Evolutionary conservation across 805 yeast genomes (phyloP).

Genomic region (Wickerhamiella azymoides): DNA sequence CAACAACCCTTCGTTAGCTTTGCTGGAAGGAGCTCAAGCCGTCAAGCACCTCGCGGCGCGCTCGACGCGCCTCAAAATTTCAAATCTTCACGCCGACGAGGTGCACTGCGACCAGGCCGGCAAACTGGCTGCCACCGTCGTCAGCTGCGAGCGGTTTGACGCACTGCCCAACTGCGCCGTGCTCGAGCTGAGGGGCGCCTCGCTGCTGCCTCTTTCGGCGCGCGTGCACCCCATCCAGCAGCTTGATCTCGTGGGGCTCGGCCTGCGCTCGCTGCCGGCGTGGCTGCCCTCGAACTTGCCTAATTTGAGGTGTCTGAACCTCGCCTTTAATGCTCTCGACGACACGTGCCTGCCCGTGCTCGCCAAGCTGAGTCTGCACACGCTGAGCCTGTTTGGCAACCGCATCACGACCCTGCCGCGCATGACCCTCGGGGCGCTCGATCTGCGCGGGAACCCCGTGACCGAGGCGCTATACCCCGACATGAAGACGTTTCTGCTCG

Average conservation of each 20-base stretch:
- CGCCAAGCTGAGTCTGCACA: constrained; percentile 12
- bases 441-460: constrained; percentile 13
- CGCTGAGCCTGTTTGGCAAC: constrained; percentile 17
- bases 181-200: constrained; percentile 9
- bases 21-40: constrained; percentile 14
- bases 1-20: constrained; percentile 9
- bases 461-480: constrained; percentile 5
- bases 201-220: not conserved
- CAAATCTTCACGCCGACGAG: constrained; percentile 12
- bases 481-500: constrained; percentile 3
- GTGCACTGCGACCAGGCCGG: constrained; percentile 17
- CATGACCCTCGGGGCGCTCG: constrained; percentile 13
- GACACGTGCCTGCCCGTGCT: constrained; percentile 9
- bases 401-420: constrained; percentile 6
- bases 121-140: constrained; percentile 10
- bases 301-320: constrained; percentile 13
- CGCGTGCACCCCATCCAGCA: constrained; percentile 16
- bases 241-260: constrained; percentile 12
- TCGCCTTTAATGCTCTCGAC: constrained; percentile 16
- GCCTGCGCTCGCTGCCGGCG: constrained; percentile 14
- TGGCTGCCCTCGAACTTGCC: constrained; percentile 15
- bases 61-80: constrained; percentile 8
- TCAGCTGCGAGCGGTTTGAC: constrained; percentile 14
- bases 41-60: constrained; percentile 7
- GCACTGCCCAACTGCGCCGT: constrained; percentile 11